phyloP scores from a whole-genome alignment of 2,329 filamentous ascomycete species.

The Apiospora sp. region DNA sequence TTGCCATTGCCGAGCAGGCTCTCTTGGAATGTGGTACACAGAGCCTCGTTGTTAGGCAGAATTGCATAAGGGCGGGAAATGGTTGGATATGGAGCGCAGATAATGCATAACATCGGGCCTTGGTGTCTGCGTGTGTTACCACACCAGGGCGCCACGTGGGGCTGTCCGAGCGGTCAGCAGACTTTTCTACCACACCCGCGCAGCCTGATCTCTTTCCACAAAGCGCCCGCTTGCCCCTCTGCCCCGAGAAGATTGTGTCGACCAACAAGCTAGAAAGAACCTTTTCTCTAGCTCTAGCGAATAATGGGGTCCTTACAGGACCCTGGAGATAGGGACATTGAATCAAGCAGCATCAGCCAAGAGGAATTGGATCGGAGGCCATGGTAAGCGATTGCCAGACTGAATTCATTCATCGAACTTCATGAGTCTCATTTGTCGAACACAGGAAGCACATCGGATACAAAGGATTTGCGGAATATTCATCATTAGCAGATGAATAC shows the following conservation, averaged over 20 bases:
- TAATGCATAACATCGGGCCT: no score
- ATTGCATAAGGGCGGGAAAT: no score
- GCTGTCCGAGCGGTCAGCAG: no score
- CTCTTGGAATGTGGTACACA: no score
- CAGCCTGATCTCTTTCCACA: no score
- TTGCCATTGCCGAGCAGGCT: no score
- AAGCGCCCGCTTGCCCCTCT: no score
- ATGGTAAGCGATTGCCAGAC: not conserved
- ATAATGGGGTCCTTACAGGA: not conserved
- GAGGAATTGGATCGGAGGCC: not conserved
- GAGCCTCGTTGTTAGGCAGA: no score
- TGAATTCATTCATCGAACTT: not conserved
- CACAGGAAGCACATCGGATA: conserved; percentile 14
- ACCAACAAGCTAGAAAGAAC: not conserved
- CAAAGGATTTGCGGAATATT: conserved; percentile 3
- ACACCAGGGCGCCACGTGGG: no score
- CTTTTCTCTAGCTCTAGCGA: not conserved
- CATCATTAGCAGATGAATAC: conserved; percentile 7
- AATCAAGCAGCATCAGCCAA: not conserved
- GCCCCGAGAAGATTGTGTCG: not conserved
- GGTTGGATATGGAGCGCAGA: no score
- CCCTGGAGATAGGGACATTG: not conserved
- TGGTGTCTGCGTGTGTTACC: no score
- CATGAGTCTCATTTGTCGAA: not conserved
- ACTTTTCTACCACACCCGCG: no score